Percentiles rank a stretch among this genome's conserved stretches.
phyloP scores from a whole-genome alignment of 2,329 filamentous ascomycete species.

The Nemania sp. region DNA sequence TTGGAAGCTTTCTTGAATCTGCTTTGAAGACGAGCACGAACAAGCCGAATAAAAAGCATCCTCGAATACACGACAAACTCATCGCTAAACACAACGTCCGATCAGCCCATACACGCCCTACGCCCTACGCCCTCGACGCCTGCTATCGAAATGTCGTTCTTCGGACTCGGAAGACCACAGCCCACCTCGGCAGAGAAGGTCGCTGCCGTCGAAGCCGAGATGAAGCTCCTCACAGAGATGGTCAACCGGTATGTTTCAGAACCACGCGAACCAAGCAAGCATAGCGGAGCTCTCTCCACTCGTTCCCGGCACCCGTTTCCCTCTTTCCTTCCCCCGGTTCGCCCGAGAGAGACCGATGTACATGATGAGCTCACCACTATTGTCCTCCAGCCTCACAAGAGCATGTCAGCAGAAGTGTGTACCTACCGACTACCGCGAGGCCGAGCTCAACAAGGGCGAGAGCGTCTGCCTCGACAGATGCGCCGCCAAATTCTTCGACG shows the following conservation, averaged over 20 bases:
- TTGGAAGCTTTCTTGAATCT: no score
- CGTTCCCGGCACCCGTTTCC: no score
- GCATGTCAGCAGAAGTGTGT: conserved; percentile 95
- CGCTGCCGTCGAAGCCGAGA: conserved; percentile 91
- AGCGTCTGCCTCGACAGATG: conserved; percentile 97
- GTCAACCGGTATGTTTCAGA: conserved; percentile 79
- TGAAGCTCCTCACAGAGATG: conserved; percentile 97
- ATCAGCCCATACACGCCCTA: not conserved
- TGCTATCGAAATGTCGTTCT: conserved; percentile 66
- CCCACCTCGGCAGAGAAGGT: conserved; percentile 97
- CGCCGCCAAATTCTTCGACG: conserved; percentile 97
- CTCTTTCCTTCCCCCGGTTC: not conserved
- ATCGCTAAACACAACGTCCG: not conserved
- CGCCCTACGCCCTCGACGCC: not conserved
- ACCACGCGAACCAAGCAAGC: no score
- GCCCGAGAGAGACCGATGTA: not conserved
- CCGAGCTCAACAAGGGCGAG: conserved; percentile 98
- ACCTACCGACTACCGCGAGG: conserved; percentile 89
- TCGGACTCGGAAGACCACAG: conserved; percentile 76
- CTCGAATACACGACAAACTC: conserved; percentile 7
- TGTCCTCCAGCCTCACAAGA: conserved; percentile 69
- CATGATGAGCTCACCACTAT: conserved; percentile 22
- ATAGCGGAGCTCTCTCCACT: not conserved
- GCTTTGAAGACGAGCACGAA: conserved; percentile 1
- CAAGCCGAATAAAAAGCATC: not conserved